phyloP scores from a whole-genome alignment of 2,329 filamentous ascomycete species.

The Colletotrichum tropicale region DNA sequence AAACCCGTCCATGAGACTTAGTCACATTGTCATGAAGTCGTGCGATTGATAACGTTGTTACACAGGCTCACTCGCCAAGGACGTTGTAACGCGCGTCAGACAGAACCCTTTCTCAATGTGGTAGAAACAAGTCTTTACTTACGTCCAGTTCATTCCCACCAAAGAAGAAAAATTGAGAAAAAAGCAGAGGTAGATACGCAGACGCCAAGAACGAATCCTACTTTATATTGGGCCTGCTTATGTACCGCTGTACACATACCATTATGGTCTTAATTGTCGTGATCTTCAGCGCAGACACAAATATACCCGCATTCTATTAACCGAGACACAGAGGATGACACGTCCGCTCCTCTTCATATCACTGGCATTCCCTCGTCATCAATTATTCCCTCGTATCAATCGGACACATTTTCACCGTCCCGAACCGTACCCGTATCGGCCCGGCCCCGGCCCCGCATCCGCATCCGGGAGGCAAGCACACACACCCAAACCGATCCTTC shows the following conservation, averaged over 20 bases:
- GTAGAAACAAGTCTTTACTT: neutral
- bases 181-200: neutral
- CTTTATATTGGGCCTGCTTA: neutral
- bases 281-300: neutral
- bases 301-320: neutral
- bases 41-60: neutral
- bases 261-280: neutral
- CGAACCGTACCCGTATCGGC: neutral
- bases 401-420: neutral
- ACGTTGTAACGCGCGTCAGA: neutral
- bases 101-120: neutral
- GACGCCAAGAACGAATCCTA: neutral
- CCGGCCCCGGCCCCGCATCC: neutral
- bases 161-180: neutral
- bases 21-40: neutral
- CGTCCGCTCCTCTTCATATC: neutral
- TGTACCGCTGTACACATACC: neutral
- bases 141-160: neutral
- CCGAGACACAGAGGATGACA: neutral
- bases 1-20: rapidly evolving
- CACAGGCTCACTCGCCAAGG: neutral
- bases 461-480: neutral
- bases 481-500: neutral
- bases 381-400: neutral
- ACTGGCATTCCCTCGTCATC: neutral